Base-by-base conservation (phyloP, 2,329 filamentous ascomycete genomes). In the Plenodomus tracheiphilus region DNA sequence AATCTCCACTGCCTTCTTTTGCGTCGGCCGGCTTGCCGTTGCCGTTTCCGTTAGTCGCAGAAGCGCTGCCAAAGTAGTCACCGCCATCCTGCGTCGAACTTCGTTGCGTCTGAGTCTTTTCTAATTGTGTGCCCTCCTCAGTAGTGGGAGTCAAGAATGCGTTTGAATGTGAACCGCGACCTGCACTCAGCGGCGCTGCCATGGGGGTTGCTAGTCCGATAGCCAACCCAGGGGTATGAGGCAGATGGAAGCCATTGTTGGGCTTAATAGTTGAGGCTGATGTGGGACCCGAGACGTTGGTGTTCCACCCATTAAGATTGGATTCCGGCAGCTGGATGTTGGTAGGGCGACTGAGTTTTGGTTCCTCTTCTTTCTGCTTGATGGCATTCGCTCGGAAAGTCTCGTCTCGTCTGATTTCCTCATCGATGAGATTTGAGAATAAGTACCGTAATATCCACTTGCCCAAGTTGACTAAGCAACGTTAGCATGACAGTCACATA, bases 361-460 rank as follows among this genome's bases (percentile, higher is more conserved):
- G 79, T n/a, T 79, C 71, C 28, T 77, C 77, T 22, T 81, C 79
- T 61, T 85, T 84, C 53, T 85, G 83, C 28, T 84, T 81, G 43
- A 91, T 82, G 7, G 96, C 75, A 39, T 82, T 81, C 38, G 84
- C 78, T n/a, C 93, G 84, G 67, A 88, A 85, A 0, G 75, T 77
- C 64, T 89, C 85, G 65, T 99, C 94, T 43, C 90, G 84, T 56
- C 82, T 85, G 59, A 96, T 88, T 70, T 97, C 90, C 70, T 97
- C 92, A 52, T 96, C 89, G 45, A 99, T 88, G 36, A 97, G 79
- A 46, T 88, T 88, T 9, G 87, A 85, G 74, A 99, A 99, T 0
- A 99, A 80, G 71, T 97, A 96, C 28, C 94, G 85, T 51, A 99
- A 76, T 39, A 97, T 85, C 94, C 94, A 99, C 78, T 96, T 96